phyloP scores from a whole-genome alignment of 345 rosid genomes.

The Eucalyptus melliodora region DNA sequence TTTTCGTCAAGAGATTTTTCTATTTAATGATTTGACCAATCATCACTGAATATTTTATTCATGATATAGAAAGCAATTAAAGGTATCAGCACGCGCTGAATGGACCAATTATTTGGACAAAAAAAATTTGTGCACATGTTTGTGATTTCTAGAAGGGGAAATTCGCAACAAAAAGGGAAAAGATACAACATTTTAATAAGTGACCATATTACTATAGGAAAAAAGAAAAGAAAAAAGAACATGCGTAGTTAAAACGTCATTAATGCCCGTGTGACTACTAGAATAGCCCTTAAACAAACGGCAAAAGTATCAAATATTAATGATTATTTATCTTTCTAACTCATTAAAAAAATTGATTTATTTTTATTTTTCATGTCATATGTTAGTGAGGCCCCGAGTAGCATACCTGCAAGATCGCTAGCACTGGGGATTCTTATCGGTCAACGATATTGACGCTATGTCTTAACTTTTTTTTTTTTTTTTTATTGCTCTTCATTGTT shows the following conservation, averaged over 20 bases:
- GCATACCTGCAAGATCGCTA: not conserved
- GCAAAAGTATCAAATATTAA: not conserved
- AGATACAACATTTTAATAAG: not conserved
- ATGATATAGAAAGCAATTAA: not conserved
- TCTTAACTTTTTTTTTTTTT: not conserved
- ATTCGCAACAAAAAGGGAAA: no score
- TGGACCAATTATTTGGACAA: not conserved
- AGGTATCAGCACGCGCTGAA: not conserved
- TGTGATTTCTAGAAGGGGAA: not conserved
- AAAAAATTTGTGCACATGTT: not conserved
- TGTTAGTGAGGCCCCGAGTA: not conserved
- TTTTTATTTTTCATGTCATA: not conserved
- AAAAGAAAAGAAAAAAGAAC: not conserved
- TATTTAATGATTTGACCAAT: no score
- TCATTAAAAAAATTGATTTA: no score
- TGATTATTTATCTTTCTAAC: not conserved
- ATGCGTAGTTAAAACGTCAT: not conserved
- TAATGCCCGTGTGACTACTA: not conserved
- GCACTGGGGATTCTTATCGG: not conserved
- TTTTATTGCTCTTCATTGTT: no score
- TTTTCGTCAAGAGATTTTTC: no score
- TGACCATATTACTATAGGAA: not conserved
- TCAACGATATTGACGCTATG: not conserved
- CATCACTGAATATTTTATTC: not conserved
- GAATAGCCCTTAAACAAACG: not conserved